phyloP scores from a whole-genome alignment of 2,329 filamentous ascomycete species.

The Pseudogymnoascus sp. region DNA sequence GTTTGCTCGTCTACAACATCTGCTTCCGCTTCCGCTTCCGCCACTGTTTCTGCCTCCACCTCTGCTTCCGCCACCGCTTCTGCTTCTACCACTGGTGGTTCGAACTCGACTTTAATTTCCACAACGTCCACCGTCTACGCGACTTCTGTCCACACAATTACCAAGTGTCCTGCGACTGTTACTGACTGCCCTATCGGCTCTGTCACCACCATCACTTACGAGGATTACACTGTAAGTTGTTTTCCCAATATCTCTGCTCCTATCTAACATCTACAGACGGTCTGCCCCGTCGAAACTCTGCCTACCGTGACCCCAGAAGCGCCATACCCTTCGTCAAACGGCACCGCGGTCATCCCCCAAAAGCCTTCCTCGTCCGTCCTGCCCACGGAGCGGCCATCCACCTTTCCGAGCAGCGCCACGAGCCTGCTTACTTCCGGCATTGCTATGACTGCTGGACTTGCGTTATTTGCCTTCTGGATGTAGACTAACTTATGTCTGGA shows the following conservation, averaged over 20 bases:
- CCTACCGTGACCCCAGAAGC: background rate
- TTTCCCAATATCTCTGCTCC: background rate
- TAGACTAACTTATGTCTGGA: background rate
- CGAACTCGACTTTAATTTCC: background rate
- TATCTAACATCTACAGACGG: background rate
- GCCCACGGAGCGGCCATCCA: background rate
- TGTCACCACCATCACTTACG: conserved; percentile 27
- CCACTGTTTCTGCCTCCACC: background rate
- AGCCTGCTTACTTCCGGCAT: background rate
- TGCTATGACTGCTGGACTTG: background rate
- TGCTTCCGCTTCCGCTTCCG: background rate
- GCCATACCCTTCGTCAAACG: background rate
- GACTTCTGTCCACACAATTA: conserved; percentile 15
- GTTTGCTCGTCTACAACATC: conserved; percentile 15
- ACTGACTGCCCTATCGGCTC: conserved; percentile 33
- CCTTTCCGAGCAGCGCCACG: background rate
- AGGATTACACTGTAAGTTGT: background rate
- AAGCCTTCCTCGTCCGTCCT: background rate
- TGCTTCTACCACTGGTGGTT: background rate
- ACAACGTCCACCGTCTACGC: conserved; percentile 13
- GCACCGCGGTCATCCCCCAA: background rate
- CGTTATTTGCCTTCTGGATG: background rate
- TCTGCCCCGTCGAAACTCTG: background rate
- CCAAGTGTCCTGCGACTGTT: conserved; percentile 29
- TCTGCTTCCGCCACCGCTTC: background rate